Evolutionary conservation across 192 early-diverging fungal genomes (phyloP).

Genomic region (Gonapodya sp.): DNA sequence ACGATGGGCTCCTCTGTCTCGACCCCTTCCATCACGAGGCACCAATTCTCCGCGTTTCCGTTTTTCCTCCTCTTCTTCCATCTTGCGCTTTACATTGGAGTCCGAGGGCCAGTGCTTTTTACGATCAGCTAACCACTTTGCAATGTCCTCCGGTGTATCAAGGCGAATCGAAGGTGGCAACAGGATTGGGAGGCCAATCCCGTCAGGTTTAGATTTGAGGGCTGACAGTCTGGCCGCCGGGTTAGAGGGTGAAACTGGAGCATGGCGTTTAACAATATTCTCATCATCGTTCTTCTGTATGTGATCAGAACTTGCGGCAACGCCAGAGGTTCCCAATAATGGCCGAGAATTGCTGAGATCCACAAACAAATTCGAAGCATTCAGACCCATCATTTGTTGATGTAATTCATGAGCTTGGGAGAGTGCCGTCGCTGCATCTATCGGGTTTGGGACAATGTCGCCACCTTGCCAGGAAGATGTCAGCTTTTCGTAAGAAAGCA

Average conservation of each 20-base stretch:
- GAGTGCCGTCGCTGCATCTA: not conserved
- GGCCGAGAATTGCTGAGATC: too few species aligned
- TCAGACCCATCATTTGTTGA: not conserved
- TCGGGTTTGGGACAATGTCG: too few species aligned
- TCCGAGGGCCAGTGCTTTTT: constrained; percentile 6
- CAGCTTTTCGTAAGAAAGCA: too few species aligned
- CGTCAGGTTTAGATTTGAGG: too few species aligned
- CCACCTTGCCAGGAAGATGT: too few species aligned
- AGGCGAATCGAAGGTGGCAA: not conserved
- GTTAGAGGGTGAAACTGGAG: too few species aligned
- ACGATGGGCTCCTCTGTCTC: not conserved
- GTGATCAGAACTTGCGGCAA: too few species aligned
- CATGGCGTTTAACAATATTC: too few species aligned
- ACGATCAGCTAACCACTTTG: not conserved
- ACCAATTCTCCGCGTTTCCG: not conserved
- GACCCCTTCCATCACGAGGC: not conserved
- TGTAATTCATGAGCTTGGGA: not conserved
- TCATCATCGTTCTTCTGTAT: too few species aligned
- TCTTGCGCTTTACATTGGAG: not conserved
- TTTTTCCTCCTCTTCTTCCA: not conserved
- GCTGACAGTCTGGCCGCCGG: too few species aligned
- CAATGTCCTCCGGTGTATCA: constrained; percentile 6
- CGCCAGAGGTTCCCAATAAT: too few species aligned
- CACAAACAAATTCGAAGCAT: not conserved
- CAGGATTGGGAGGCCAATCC: not conserved